Percentiles rank a stretch among this genome's conserved stretches.
phyloP scores from a whole-genome alignment of 306 rosid genomes.

The Fagus crenata region DNA sequence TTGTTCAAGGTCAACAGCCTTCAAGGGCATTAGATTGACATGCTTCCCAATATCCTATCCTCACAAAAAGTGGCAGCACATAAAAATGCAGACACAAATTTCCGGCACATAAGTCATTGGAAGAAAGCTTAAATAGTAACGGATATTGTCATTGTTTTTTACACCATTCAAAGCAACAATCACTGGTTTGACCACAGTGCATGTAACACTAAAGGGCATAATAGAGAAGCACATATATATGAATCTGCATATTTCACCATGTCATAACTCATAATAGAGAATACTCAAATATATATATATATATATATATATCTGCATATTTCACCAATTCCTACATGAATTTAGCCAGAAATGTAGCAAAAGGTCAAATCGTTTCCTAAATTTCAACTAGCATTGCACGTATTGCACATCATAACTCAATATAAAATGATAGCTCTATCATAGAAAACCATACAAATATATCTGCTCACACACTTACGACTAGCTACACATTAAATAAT shows the following conservation, averaged over 20 bases:
- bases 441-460: neutral
- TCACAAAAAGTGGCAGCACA: conserved; percentile 8
- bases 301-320: no score
- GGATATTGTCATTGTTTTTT: conserved; percentile 2
- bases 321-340: no score
- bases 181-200: neutral
- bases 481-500: conserved; percentile 13
- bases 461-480: conserved; percentile 14
- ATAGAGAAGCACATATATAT: no score
- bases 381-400: neutral
- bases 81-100: neutral
- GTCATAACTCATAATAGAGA: neutral
- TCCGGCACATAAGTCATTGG: neutral
- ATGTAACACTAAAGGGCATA: neutral
- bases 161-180: neutral
- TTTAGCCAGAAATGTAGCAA: neutral
- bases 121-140: neutral
- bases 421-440: neutral
- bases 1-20: neutral
- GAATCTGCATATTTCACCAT: no score
- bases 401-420: conserved; percentile 4
- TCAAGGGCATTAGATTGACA: conserved; percentile 18
- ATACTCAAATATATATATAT: no score
- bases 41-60: conserved; percentile 4
- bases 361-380: neutral